A percentile compares a stretch with the other conserved stretches of the same genome.
Evolutionary conservation across 768 basidiomycete species (phyloP).

Genomic region (Boletus fagicola): DNA sequence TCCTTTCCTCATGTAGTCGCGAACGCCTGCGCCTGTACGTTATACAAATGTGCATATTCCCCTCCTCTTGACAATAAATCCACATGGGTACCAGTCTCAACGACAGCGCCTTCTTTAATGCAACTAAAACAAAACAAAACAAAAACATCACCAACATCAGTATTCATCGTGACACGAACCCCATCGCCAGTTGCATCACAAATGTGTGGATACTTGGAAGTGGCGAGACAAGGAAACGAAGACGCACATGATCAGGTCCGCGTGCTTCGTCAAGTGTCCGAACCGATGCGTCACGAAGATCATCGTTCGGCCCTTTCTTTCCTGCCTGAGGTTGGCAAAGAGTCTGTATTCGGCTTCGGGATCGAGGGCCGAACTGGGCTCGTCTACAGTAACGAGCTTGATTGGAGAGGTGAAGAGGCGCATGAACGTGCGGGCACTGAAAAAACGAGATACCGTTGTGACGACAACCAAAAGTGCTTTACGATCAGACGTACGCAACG

Average conservation of each 20-base stretch:
- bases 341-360: conserved; percentile 35
- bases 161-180: background rate
- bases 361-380: conserved; percentile 40
- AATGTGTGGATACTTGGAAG: background rate
- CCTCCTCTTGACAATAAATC: conserved; percentile 30
- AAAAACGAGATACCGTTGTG: background rate
- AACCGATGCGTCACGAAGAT: conserved; percentile 43
- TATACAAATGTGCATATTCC: conserved; percentile 36
- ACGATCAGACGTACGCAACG: conserved; percentile 19
- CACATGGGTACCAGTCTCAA: conserved; percentile 35
- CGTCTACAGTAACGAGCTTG: conserved; percentile 35
- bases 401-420: conserved; percentile 33
- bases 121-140: conserved; percentile 20
- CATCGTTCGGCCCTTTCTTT: conserved; percentile 37
- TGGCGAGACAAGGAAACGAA: background rate
- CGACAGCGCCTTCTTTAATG: conserved; percentile 33
- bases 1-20: background rate
- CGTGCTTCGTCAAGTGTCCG: conserved; percentile 37
- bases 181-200: background rate
- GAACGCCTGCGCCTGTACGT: conserved; percentile 34
- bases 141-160: background rate
- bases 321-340: conserved; percentile 27
- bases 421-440: conserved; percentile 41
- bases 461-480: background rate
- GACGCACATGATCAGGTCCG: conserved; percentile 38